phyloP scores from a whole-genome alignment of 2,329 filamentous ascomycete genomes.

The Fusarium haematococcum region DNA sequence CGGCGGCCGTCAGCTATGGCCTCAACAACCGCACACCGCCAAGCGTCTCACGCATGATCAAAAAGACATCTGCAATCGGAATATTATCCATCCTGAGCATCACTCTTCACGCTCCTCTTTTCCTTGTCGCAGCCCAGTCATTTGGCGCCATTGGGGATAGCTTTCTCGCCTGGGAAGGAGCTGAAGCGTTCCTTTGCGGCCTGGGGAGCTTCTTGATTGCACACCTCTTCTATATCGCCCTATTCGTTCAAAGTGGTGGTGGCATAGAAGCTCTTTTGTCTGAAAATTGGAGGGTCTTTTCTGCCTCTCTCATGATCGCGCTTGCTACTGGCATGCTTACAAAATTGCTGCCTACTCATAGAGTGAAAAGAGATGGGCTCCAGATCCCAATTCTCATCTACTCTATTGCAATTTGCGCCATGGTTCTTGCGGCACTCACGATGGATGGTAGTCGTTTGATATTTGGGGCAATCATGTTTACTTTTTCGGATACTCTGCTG shows the following conservation, averaged over 20 bases:
- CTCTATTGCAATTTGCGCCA: constrained; percentile 46
- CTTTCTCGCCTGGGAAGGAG: constrained; percentile 51
- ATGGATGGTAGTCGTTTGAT: constrained; percentile 40
- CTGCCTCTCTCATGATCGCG: constrained; percentile 33
- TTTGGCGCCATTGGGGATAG: constrained; percentile 51
- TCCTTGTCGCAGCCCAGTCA: constrained; percentile 44
- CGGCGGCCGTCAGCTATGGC: constrained; percentile 34
- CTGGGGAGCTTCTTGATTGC: constrained; percentile 50
- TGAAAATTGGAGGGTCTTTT: constrained; percentile 24
- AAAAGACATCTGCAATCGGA: constrained; percentile 48
- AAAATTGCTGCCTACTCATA: constrained; percentile 40
- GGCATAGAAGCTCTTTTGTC: constrained; percentile 16
- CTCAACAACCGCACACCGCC: constrained; percentile 36
- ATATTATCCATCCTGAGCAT: constrained; percentile 43
- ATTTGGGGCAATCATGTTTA: constrained; percentile 48
- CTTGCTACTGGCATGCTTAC: constrained; percentile 44
- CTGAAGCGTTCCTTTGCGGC: constrained; percentile 48
- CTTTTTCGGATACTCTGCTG: constrained; percentile 49
- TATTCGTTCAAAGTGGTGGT: constrained; percentile 38
- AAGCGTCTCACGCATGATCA: constrained; percentile 43
- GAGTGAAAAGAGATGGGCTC: constrained; percentile 34
- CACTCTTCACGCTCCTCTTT: constrained; percentile 24
- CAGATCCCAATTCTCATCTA: constrained; percentile 49
- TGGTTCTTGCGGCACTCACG: constrained; percentile 49
- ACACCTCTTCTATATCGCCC: constrained; percentile 49